phyloP scores from a whole-genome alignment of 495 filamentous ascomycete genomes.

The Friedmanniomyces simplex region DNA sequence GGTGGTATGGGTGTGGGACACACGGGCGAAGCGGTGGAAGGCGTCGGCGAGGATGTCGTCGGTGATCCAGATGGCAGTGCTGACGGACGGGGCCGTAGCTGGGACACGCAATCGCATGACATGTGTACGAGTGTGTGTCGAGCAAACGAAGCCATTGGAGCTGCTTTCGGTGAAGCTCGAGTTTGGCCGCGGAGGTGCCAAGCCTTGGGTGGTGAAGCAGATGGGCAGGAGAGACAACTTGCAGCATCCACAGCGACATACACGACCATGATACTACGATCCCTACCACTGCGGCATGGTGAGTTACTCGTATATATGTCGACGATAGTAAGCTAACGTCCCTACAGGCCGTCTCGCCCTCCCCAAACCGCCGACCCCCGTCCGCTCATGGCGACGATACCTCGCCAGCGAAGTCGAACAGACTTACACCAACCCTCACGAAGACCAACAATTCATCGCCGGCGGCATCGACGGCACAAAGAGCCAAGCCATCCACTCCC shows the following conservation, averaged over 20 bases:
- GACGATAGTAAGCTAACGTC: background rate
- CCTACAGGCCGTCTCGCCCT: slow-evolving; percentile 21
- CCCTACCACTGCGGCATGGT: slow-evolving; percentile 19
- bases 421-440: background rate
- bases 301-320: background rate
- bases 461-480: slow-evolving; percentile 2
- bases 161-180: background rate
- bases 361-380: slow-evolving; percentile 6
- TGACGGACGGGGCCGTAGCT: slow-evolving; percentile 4
- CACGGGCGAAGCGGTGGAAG: slow-evolving; percentile 39
- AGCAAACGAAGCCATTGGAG: background rate
- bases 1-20: slow-evolving; percentile 23
- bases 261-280: slow-evolving; percentile 18
- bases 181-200: background rate
- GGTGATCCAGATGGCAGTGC: slow-evolving; percentile 43
- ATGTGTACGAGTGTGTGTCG: slow-evolving; percentile 1
- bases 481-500: background rate
- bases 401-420: slow-evolving; percentile 1
- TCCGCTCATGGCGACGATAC: slow-evolving; percentile 2
- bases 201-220: background rate
- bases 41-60: slow-evolving; percentile 44
- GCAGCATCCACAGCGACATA: background rate
- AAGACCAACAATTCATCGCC: slow-evolving; percentile 5
- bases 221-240: background rate
- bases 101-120: slow-evolving; percentile 3